Evolutionary conservation across 1,284 basidiomycete genomes (phyloP), one percentile per base, ranked within the genome.

Genomic region (Ganoderma multipileum): DNA sequence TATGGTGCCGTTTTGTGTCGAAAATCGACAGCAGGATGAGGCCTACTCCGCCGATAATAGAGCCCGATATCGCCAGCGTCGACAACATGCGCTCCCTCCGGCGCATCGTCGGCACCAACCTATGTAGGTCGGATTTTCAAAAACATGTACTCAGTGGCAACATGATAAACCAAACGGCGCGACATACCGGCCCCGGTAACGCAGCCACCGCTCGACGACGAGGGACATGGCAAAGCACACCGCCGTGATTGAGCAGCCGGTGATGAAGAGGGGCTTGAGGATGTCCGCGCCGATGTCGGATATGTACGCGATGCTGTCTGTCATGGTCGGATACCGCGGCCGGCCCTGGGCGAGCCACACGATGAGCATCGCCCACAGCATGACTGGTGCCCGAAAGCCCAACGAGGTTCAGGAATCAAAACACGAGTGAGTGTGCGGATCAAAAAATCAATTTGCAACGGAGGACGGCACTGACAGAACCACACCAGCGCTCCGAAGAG

Each of bases 191-290:
- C 90, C 90, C 4, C 83, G 81, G 76, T 92, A 89, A 68, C 91
- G 81, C 38, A 92, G 80, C 74, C 86, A 84, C 60, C 91, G 83
- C 78, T 93, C 91, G 47, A 89, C 75, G 3, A 82, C 70, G 28
- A 93, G 82, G 8, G 86, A 85, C 58, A 89, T 77, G 73, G 91
- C 81, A 77, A 93, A 91, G 0, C 84, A 82, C 1, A 86, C 79
- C 1, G 85, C 89, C 2, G 91, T 92, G 66, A 92, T 83, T 44
- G 82, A 80, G 73, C 87, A 89, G 18, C 87, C 87, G 9, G 83
- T 80, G 55, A 93, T 81, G 75, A 94, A 94, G 38, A 94, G 82
- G 7, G 92, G 92, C 76, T 93, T 93, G 41, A 94, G 80, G 57
- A 84, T 82, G 72, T 85, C 85, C 28, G 91, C 92, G 26, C 89